phyloP scores from a whole-genome alignment of 164 flowering plant genomes.

The Macadamia integrifolia region DNA sequence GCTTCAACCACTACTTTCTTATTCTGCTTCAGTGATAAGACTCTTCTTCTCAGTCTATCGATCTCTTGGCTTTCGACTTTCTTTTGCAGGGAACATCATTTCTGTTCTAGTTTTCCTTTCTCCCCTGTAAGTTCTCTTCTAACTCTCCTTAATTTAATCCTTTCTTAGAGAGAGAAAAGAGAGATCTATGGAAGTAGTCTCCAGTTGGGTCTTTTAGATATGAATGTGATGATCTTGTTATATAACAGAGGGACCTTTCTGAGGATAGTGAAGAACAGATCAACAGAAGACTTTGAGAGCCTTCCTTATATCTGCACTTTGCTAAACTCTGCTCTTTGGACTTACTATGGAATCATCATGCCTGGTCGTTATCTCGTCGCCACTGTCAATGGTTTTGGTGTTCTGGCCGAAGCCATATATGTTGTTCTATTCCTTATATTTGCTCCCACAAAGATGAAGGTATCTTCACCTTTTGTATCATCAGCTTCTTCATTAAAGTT shows the following conservation, averaged over 20 bases:
- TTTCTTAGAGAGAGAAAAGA: background rate
- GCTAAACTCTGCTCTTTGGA: constrained; percentile 41
- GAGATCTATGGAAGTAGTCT: no score
- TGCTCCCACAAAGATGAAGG: constrained; percentile 39
- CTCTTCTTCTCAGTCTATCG: no score
- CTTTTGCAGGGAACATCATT: constrained; percentile 52
- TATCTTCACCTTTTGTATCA: no score
- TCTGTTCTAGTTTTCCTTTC: constrained; percentile 50
- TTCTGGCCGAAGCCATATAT: constrained; percentile 28
- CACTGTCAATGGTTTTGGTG: constrained; percentile 56
- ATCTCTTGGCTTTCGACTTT: no score
- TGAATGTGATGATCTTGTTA: no score
- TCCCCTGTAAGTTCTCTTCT: constrained; percentile 36
- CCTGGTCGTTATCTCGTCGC: constrained; percentile 45
- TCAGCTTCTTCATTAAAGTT: no score
- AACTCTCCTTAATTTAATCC: background rate
- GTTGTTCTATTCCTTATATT: constrained; percentile 39
- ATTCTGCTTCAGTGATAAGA: background rate
- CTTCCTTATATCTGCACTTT: constrained; percentile 49
- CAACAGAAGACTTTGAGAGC: constrained; percentile 56
- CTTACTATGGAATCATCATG: constrained; percentile 44
- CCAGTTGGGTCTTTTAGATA: no score
- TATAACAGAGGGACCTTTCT: constrained; percentile 39
- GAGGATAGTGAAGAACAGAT: constrained; percentile 34
- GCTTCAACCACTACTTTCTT: no score